Evolutionary conservation across 257 asterid genomes (phyloP), one percentile per base, ranked within the genome.

Genomic region (Buddleja alternifolia): DNA sequence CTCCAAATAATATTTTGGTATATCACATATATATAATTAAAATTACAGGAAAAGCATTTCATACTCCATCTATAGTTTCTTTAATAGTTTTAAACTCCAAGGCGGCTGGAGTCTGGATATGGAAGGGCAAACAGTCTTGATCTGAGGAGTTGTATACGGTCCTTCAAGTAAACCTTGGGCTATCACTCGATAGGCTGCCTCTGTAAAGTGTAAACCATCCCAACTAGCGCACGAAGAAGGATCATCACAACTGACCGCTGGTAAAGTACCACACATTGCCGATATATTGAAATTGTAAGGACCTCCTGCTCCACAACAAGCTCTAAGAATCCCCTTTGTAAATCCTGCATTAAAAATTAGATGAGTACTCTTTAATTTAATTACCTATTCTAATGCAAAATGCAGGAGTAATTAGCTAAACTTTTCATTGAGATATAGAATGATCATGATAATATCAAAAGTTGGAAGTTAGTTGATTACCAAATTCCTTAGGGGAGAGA

Each of bases 201-300:
- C 85, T 2, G 85, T 80, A 10, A 70, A 40, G 52, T 76, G 82
- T 19, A 53, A 6, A 10, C 85, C 80, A 6, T 76, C 85, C 85
- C 82, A 80, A 45, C 58, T 69, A 47, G 60, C 57, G 34, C 16
- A 70, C 7, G 21, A 2, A 4, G 82, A 80, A 14, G 85, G 80
- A 44, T 80, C 73, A 5, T 24, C 41, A 46, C 85, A 80, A 11
- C 51, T n/a, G 0, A 25, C 61, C 8, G 75, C 46, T 8, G 63
- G 41, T 1, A 66, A n/a, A 15, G 45, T 16, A 12, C 80, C 73
- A 29, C 85, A 77, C 2, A 1, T 15, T 3, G 39, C 21, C 1
- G 72, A 54, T 1, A 19, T 8, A 45, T 76, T 23, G 46, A 1
- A 69, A 54, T 76, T 73, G 48, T 80, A 80, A 2, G 66, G 66